Evolutionary conservation across 2,329 filamentous ascomycete species (phyloP).

Genomic region (Chrysoporthe puriensis): DNA sequence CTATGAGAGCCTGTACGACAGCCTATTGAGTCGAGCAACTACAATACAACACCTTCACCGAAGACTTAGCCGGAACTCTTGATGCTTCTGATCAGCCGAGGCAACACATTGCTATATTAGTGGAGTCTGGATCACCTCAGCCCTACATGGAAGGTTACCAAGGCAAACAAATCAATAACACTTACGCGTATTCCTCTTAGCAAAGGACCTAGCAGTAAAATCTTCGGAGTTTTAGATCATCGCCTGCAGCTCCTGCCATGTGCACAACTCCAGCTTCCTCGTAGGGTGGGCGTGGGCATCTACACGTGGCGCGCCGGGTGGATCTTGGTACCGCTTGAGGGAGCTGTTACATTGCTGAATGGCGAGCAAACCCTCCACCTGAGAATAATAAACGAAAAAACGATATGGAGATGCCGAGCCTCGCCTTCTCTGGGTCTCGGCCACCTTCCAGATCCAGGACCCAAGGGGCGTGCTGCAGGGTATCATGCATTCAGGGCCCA

Average conservation of each 20-base stretch:
- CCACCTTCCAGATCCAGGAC: constrained; percentile 15
- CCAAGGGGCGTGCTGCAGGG: not conserved
- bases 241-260: constrained; percentile 2
- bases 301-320: constrained; percentile 13
- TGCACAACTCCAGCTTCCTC: constrained; percentile 1
- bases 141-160: constrained; percentile 20
- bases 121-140: not conserved
- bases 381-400: not conserved
- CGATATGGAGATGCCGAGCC: not conserved
- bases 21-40: not conserved
- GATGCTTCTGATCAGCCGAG: not conserved
- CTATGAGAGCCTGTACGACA: not conserved
- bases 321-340: not conserved
- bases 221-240: not conserved
- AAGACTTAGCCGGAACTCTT: not conserved
- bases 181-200: constrained; percentile 1
- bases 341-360: not conserved
- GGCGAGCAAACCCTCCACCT: not conserved
- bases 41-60: not conserved
- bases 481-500: constrained; percentile 7
- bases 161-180: not conserved
- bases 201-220: not conserved
- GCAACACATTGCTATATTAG: not conserved
- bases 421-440: not conserved
- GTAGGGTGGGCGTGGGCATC: constrained; percentile 1